These are phyloP conservation scores for Pythium folliculosum DNA, from an alignment of 352 stramenopile species.

Conservation along the genomic window DNA sequence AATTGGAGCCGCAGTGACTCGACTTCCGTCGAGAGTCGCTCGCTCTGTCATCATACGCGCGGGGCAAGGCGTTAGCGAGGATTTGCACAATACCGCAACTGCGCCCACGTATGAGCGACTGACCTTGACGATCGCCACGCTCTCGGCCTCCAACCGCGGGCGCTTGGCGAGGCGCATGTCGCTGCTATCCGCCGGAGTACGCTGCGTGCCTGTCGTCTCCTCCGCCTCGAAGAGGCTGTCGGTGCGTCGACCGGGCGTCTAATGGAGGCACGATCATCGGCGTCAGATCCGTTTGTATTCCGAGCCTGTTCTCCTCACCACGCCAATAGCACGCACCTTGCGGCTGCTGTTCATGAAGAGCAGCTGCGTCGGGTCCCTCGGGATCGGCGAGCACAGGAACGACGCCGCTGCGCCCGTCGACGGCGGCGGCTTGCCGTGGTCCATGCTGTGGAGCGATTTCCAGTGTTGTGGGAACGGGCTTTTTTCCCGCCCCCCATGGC, in stretches of 20 bases:
- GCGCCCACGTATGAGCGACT: not conserved
- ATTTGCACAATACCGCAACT: too few species aligned
- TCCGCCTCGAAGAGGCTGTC: conserved; percentile 44
- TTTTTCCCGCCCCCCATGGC: too few species aligned
- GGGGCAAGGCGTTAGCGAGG: too few species aligned
- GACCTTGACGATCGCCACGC: conserved; percentile 59
- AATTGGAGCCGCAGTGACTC: conserved; percentile 58
- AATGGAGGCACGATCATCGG: not conserved
- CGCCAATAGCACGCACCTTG: not conserved
- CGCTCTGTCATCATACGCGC: conserved; percentile 35
- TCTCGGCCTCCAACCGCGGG: conserved; percentile 61
- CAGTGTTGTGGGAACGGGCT: too few species aligned
- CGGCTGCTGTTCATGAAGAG: conserved; percentile 42
- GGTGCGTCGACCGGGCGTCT: not conserved
- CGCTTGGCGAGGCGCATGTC: conserved; percentile 34
- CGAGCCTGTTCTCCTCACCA: not conserved
- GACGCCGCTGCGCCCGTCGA: not conserved
- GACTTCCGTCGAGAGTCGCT: conserved; percentile 52
- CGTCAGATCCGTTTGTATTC: too few species aligned
- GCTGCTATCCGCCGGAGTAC: not conserved
- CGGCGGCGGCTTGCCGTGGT: too few species aligned
- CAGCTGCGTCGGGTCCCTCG: conserved; percentile 57
- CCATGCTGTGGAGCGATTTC: too few species aligned
- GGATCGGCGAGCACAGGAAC: conserved; percentile 58
- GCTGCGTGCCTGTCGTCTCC: conserved; percentile 27